Conservation (phyloP, 495 filamentous ascomycete genomes). For the Podospora australis region DNA sequence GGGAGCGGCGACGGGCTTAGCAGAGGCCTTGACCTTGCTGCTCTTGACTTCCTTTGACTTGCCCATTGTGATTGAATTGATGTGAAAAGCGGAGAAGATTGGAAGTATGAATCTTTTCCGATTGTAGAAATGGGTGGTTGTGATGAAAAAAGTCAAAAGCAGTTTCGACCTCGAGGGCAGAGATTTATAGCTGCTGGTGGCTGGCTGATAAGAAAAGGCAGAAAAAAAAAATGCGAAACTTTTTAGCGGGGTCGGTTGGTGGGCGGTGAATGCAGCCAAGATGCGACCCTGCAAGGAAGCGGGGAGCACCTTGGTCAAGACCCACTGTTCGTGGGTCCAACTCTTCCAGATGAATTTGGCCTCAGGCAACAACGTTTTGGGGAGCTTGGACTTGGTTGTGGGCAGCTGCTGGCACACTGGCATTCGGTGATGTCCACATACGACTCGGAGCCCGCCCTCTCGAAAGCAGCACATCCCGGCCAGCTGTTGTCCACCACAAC, state of each 20-base stretch:
- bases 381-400: conserved; percentile 7
- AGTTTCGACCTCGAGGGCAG: conserved; percentile 9
- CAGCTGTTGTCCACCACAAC: conserved; percentile 7
- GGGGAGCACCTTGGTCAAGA: no score
- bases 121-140: conserved; percentile 17
- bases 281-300: no score
- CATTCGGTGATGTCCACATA: neutral
- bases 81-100: conserved; percentile 14
- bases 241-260: conserved; percentile 2
- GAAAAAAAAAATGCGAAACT: conserved; percentile 6
- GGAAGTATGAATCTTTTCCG: conserved; percentile 12
- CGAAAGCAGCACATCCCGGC: conserved; percentile 9
- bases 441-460: conserved; percentile 7
- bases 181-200: conserved; percentile 12
- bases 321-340: no score
- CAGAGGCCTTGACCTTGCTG: conserved; percentile 39
- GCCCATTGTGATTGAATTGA: conserved; percentile 41
- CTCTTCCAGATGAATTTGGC: no score
- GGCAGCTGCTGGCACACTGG: conserved; percentile 1
- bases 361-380: no score
- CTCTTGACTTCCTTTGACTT: conserved; percentile 49
- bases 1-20: conserved; percentile 22
- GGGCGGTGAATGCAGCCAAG: conserved; percentile 5
- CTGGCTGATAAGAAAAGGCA: conserved; percentile 1
- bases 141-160: conserved; percentile 5